Base-by-base conservation (phyloP, 148 eudicot species). In the Persicaria maculosa region DNA sequence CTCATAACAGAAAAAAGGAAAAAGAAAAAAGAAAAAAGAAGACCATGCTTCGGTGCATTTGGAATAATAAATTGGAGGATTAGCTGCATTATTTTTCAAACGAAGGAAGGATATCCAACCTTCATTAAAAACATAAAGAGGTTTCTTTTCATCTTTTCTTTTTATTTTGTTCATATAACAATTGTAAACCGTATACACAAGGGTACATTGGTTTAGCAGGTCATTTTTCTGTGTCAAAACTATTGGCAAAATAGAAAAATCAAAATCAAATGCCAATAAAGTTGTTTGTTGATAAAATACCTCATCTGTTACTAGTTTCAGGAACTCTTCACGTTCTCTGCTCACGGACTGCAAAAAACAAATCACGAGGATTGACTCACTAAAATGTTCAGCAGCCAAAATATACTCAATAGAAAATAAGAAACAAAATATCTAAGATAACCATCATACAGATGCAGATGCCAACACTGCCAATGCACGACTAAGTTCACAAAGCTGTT, bases 401-500 rank as follows among this genome's bases (percentile, higher is more conserved):
- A 64, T 40, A 45, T 25, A 62, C 68, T 64, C 46, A 64, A 64
- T 45, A 36, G 16, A 17, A 64, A 40, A 12, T 36, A 64, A 64
- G 46, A 64, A 14, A 64, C 46, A 14, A 11, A 64, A 40, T 12
- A 40, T 55, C 17, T n/a, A 40, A 31, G 69, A 64, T 40, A 64
- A 12, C 43, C 9, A 44, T 81, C 80, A 81, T 84, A 93, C 98
- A 73, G 97, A 93, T 77, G 97, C 94, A 81, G 97, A 93, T 86
- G 98, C 97, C 77, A 91, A 81, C 81, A 93, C 91, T 82, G 97
- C 93, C 86, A 93, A 82, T 64, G 98, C 97, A 69, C 91, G 97
- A 61, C 98, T 93, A 73, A 93, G 86, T 82, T 89, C 87, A 80
- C 93, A 86, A 59, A 93, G 90, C 78, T 89, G 87, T 65, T 93